Conservation (phyloP, 2,329 filamentous ascomycete species). For the Fusarium domesticum region DNA sequence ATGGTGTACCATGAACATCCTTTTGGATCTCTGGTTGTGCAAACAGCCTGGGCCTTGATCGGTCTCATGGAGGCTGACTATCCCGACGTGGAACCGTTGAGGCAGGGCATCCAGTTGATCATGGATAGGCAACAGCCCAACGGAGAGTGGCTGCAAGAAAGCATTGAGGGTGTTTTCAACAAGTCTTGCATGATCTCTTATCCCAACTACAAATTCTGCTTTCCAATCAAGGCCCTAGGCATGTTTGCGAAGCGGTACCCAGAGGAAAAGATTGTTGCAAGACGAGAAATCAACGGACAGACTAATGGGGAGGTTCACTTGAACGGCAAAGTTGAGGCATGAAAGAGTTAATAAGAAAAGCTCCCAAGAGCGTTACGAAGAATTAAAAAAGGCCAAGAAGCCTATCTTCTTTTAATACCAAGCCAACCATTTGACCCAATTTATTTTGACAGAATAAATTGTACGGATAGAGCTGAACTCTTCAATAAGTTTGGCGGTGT, state of each 20-base stretch:
- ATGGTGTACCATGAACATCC: slow-evolving; percentile 72
- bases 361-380: too few relatives aligned
- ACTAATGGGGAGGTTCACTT: not conserved
- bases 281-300: slow-evolving; percentile 5
- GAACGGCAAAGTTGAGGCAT: not conserved
- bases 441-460: too few relatives aligned
- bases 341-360: too few relatives aligned
- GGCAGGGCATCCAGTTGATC: slow-evolving; percentile 72
- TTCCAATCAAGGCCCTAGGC: slow-evolving; percentile 88
- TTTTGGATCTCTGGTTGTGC: slow-evolving; percentile 80
- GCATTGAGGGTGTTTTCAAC: slow-evolving; percentile 98
- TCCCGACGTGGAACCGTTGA: slow-evolving; percentile 69
- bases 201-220: slow-evolving; percentile 97
- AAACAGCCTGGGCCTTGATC: slow-evolving; percentile 88
- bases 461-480: too few relatives aligned
- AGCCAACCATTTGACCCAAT: too few relatives aligned
- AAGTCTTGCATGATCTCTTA: slow-evolving; percentile 99
- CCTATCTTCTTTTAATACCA: too few relatives aligned
- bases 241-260: slow-evolving; percentile 78
- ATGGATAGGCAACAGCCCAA: slow-evolving; percentile 83
- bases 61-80: slow-evolving; percentile 80
- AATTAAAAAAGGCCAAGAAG: too few relatives aligned
- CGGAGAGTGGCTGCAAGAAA: slow-evolving; percentile 93
- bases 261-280: slow-evolving; percentile 51
- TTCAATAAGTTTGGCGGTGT: too few relatives aligned